phyloP scores from a whole-genome alignment of 768 basidiomycete species.

The Rickenella mellea region DNA sequence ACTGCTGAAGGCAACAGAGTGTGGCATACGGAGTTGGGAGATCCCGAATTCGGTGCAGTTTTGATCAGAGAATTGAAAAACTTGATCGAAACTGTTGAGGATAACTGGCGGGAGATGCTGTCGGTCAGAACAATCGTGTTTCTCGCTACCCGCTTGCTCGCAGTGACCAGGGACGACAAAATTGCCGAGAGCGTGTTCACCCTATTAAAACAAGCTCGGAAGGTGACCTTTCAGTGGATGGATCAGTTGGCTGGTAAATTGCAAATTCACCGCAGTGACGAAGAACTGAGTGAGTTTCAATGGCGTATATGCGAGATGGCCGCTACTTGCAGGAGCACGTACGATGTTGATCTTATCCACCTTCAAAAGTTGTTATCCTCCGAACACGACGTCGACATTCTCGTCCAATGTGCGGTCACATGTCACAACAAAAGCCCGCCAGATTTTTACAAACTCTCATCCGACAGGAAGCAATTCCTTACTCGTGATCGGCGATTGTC shows the following conservation, averaged over 20 bases:
- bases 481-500: conserved; percentile 24
- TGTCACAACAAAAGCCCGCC: conserved; percentile 24
- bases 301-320: conserved; percentile 26
- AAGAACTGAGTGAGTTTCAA: conserved; percentile 7
- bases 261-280: conserved; percentile 2
- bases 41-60: conserved; percentile 22
- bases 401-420: conserved; percentile 23
- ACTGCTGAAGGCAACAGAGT: conserved; percentile 8
- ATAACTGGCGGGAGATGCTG: conserved; percentile 30
- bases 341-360: conserved; percentile 20
- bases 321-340: conserved; percentile 29
- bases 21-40: conserved; percentile 32
- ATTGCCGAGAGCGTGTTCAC: conserved; percentile 12
- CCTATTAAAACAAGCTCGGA: conserved; percentile 23
- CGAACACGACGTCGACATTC: conserved; percentile 15
- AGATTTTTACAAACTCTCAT: neutral
- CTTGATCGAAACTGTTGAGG: conserved; percentile 24
- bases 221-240: conserved; percentile 27
- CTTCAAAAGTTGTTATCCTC: conserved; percentile 12
- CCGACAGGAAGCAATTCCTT: conserved; percentile 15
- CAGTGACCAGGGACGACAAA: conserved; percentile 9
- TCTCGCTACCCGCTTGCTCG: conserved; percentile 27
- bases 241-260: conserved; percentile 19
- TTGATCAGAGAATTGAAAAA: conserved; percentile 27
- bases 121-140: conserved; percentile 23